These are phyloP conservation scores for Citrullus amarus DNA, from an alignment of 306 rosid genomes.

Conservation along the genomic window DNA sequence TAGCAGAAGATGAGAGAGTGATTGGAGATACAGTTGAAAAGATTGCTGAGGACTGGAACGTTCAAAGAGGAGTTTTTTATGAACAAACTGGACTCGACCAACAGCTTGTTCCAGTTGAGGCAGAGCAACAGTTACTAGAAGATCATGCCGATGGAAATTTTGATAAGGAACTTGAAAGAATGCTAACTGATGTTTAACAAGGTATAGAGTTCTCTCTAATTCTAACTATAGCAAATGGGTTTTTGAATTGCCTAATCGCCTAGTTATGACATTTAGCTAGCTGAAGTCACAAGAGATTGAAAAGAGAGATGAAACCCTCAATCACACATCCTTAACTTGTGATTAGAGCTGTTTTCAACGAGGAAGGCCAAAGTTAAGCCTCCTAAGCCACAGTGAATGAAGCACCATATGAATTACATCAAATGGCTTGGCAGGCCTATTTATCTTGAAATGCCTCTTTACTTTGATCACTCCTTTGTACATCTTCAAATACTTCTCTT, in stretches of 20 bases:
- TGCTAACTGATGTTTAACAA: slow-evolving; percentile 12
- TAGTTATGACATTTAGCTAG: not conserved
- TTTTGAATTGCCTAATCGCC: not conserved
- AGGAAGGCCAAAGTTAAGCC: slow-evolving; percentile 29
- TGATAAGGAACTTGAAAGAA: slow-evolving; percentile 18
- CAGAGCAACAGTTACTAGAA: slow-evolving; percentile 3
- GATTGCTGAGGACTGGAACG: slow-evolving; percentile 44
- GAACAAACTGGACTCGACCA: slow-evolving; percentile 38
- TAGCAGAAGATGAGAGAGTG: slow-evolving; percentile 30
- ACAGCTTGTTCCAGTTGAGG: not conserved
- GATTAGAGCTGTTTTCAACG: not conserved
- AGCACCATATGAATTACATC: slow-evolving; percentile 67
- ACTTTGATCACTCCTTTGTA: slow-evolving; percentile 30
- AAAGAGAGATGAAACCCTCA: not conserved
- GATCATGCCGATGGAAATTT: slow-evolving; percentile 10
- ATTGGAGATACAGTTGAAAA: slow-evolving; percentile 49
- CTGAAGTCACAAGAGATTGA: not conserved
- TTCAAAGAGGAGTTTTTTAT: slow-evolving; percentile 36
- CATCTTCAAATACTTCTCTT: slow-evolving; percentile 32
- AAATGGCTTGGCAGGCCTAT: slow-evolving; percentile 52
- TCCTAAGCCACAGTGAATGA: slow-evolving; percentile 64
- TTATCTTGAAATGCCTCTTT: slow-evolving; percentile 43
- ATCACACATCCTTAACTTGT: not conserved
- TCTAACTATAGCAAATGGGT: not conserved
- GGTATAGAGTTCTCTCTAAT: not conserved